Evolutionary conservation across 2,329 filamentous ascomycete genomes (phyloP).

Genomic region (Plectosphaerella sp.): DNA sequence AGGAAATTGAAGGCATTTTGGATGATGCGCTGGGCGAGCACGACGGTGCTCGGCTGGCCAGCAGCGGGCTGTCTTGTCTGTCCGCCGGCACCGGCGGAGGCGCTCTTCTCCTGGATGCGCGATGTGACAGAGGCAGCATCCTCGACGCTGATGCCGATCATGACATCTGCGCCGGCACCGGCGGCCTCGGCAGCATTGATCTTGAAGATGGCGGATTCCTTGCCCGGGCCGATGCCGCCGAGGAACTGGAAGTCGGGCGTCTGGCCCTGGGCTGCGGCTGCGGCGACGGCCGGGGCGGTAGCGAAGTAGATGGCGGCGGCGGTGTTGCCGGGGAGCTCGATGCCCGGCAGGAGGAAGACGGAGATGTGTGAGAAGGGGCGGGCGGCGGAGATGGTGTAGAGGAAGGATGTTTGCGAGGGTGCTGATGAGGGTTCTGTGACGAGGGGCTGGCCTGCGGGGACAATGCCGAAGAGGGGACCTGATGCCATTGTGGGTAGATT

Average conservation of each 20-base stretch:
- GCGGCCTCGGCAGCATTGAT: constrained; percentile 37
- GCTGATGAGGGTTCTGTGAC: constrained; percentile 49
- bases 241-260: constrained; percentile 71
- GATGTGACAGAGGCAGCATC: constrained; percentile 65
- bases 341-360: constrained; percentile 81
- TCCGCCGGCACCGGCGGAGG: constrained; percentile 25
- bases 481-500: not conserved
- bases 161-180: constrained; percentile 41
- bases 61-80: constrained; percentile 7
- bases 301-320: constrained; percentile 88
- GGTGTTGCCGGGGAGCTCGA: constrained; percentile 66
- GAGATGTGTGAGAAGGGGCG: constrained; percentile 74
- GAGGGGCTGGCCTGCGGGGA: constrained; percentile 56
- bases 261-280: constrained; percentile 32
- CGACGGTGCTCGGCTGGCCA: constrained; percentile 57
- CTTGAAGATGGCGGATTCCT: constrained; percentile 89
- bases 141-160: constrained; percentile 81
- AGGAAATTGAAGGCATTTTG: constrained; percentile 97
- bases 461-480: constrained; percentile 49
- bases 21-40: constrained; percentile 89
- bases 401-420: constrained; percentile 49
- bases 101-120: constrained; percentile 57
- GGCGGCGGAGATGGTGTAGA: constrained; percentile 44
- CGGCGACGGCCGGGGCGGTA: constrained; percentile 39
- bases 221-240: constrained; percentile 83